Conservation (phyloP, 768 basidiomycete genomes). For the Dacryopinax spathularia region DNA sequence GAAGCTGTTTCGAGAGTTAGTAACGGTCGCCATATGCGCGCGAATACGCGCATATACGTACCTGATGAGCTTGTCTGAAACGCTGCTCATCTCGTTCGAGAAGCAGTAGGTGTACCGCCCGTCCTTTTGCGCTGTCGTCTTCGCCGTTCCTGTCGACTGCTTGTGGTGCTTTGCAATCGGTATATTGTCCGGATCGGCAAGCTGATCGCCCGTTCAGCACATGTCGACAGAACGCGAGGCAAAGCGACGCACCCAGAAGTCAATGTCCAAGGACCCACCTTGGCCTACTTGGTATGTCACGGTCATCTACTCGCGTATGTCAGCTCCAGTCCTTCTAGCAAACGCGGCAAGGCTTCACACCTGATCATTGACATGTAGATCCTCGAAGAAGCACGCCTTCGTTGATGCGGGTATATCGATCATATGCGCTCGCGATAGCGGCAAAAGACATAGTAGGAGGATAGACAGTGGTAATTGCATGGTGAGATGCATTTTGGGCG, state of each 20-base stretch:
- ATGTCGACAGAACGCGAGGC: not conserved
- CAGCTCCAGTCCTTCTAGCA: not conserved
- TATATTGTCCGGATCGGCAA: conserved; percentile 57
- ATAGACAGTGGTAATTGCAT: not conserved
- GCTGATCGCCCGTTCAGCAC: conserved; percentile 31
- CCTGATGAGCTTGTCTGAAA: conserved; percentile 93
- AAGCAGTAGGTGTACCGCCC: conserved; percentile 94
- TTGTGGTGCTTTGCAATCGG: conserved; percentile 67
- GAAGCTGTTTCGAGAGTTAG: conserved; percentile 42
- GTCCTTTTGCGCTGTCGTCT: conserved; percentile 74
- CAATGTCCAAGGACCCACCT: conserved; percentile 92
- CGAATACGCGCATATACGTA: conserved; percentile 23
- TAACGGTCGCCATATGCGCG: not conserved
- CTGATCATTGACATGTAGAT: conserved; percentile 82
- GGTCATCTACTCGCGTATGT: conserved; percentile 58
- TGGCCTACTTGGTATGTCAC: conserved; percentile 98
- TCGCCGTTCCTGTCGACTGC: conserved; percentile 76
- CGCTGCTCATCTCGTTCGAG: conserved; percentile 95
- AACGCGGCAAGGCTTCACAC: conserved; percentile 24
- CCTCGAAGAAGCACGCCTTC: conserved; percentile 94
- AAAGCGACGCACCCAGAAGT: conserved; percentile 65
- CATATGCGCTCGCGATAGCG: conserved; percentile 18
- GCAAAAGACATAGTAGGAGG: not conserved
- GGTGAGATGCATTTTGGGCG: not conserved
- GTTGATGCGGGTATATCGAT: conserved; percentile 50